Evolutionary conservation across 768 basidiomycete genomes (phyloP), one percentile per base, ranked within the genome.

Genomic region (Kwoniella europaea): DNA sequence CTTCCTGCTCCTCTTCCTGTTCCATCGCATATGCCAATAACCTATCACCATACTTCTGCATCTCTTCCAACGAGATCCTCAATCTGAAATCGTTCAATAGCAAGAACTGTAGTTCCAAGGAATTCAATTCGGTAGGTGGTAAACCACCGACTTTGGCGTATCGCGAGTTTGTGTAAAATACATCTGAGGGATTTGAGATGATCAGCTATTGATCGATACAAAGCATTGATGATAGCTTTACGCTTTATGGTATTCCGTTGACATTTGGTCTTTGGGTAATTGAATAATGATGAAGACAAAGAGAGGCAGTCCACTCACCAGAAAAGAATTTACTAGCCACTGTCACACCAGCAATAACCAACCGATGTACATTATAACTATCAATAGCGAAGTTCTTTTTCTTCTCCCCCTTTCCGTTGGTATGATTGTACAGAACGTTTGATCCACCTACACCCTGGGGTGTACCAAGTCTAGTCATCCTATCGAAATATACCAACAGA

Each of bases 241-340:
- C 35, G 35, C 35, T 35, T 35, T 35, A 35, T 6, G 35, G 35
- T 4, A 35, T 35, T 35, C 35, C 35, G 35, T 35, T 35, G 35
- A 35, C 35, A 35, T 35, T 35, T 6, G 35, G 35, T 6, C 35
- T 9, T 6, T 35, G 35, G 35, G 1, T 35, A 35, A 35, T 35
- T 35, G 6, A 35, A 35, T 35, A 15, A 16, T 10, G n/a, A 27
- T 13, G 10, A 59, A 4, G 20, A 27, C 29, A 35, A 59, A 13
- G 12, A 29, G 3, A 59, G 13, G 24, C 35, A 24, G 20, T 20
- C 10, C 16, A 77, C 79, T 71, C 64, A 82, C 82, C 82, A 66
- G 91, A 92, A 82, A 98, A 98, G 83, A 98, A 99, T 84, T 99
- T 99, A 86, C 92, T 94, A 24, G 96, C 96, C n/a, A 99, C 96